Evolutionary conservation across 2,329 filamentous ascomycete species (phyloP).

Genomic region (Apiospora saccharicola): DNA sequence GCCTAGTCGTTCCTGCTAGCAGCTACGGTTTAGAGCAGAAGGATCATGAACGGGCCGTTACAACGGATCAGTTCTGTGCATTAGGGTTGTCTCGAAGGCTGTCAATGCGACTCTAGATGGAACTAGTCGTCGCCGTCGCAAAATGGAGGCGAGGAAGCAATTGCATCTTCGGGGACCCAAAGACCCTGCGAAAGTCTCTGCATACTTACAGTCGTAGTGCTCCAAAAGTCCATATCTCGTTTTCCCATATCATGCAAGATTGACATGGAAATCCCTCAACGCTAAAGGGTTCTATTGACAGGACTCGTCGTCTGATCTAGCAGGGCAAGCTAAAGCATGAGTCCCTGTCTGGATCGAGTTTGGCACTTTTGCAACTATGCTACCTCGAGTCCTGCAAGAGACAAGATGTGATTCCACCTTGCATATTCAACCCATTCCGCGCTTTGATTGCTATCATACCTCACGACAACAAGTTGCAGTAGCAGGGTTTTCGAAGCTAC

Average conservation of each 20-base stretch:
- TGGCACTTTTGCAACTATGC: neutral
- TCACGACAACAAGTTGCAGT: neutral
- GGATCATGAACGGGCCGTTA: conserved; percentile 20
- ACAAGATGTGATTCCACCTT: conserved; percentile 5
- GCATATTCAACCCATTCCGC: conserved; percentile 2
- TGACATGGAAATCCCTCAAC: conserved; percentile 20
- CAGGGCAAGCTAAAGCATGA: neutral
- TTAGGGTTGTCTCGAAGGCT: neutral
- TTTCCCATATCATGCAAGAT: conserved; percentile 18
- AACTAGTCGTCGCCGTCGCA: neutral
- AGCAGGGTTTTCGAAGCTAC: conserved; percentile 8
- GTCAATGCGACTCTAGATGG: conserved; percentile 1
- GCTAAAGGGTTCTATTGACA: neutral
- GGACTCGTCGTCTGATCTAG: conserved; percentile 6
- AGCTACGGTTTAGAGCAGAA: conserved; percentile 7
- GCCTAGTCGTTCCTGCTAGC: neutral
- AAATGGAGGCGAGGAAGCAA: neutral
- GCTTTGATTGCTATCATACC: conserved; percentile 3
- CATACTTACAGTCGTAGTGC: conserved; percentile 12
- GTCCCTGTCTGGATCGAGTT: neutral
- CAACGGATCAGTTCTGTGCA: conserved; percentile 18
- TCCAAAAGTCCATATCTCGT: conserved; percentile 7
- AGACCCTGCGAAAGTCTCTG: conserved; percentile 15
- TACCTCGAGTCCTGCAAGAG: conserved; percentile 1
- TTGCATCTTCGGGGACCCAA: neutral